A percentile compares a stretch with the other conserved stretches of the same genome.
Evolutionary conservation across 139 green algal genomes (phyloP).

Genomic region (Medakamo hakoo): DNA sequence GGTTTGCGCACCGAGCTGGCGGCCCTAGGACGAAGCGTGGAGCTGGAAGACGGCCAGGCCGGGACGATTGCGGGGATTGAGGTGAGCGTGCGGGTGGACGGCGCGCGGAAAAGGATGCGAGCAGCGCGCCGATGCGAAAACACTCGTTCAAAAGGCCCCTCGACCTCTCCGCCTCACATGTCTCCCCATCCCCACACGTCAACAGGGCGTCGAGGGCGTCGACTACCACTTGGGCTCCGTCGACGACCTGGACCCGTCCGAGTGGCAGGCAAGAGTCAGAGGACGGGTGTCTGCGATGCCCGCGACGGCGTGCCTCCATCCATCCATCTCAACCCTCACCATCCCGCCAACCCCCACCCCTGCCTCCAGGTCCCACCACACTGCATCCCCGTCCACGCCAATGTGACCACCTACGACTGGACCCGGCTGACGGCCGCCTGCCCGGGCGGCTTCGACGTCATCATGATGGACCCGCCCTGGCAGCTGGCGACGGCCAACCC

Average conservation of each 20-base stretch:
- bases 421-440: constrained; percentile 17
- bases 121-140: background rate
- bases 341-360: background rate
- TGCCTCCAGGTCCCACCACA: constrained; percentile 51
- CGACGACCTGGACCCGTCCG: constrained; percentile 54
- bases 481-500: constrained; percentile 88
- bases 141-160: background rate
- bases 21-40: background rate
- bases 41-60: background rate
- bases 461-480: constrained; percentile 95
- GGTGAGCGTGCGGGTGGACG: background rate
- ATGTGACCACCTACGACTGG: constrained; percentile 86
- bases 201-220: constrained; percentile 28
- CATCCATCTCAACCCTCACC: background rate
- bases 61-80: background rate
- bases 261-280: constrained; percentile 58
- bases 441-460: constrained; percentile 37
- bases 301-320: background rate
- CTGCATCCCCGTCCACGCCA: constrained; percentile 78
- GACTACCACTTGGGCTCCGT: constrained; percentile 43
- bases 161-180: background rate
- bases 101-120: background rate
- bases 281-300: background rate
- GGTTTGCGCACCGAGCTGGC: constrained; percentile 6
- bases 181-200: background rate